Base-by-base conservation (phyloP, 1,284 basidiomycete genomes). In the Rhodofomes roseus region DNA sequence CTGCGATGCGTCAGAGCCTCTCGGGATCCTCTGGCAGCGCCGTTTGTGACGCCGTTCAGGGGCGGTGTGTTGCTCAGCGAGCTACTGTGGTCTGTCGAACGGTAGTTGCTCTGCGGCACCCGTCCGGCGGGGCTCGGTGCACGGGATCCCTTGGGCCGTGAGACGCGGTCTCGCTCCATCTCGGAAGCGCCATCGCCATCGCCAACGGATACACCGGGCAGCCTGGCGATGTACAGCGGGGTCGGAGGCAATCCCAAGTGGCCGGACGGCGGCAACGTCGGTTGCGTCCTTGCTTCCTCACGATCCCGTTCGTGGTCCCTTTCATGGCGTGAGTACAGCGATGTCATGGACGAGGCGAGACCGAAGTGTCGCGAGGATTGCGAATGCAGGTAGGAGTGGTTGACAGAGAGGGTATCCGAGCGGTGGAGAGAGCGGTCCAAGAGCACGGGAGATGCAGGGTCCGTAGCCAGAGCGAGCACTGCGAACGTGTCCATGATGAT, bases 401-500 rank as follows among this genome's bases (percentile, higher is more conserved):
- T n/a, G n/a, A n/a, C n/a, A n/a, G n/a, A n/a, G n/a, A n/a, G n/a
- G n/a, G n/a, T n/a, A n/a, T n/a, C n/a, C n/a, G n/a, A n/a, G n/a
- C n/a, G n/a, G n/a, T n/a, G n/a, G n/a, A n/a, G n/a, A n/a, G n/a
- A n/a, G 68, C 96, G 88, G 64, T 97, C 82, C 54, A 99, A 85
- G 31, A 95, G 84, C 4, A 80, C 73, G 39, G 87, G 87, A 1
- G 89, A 86, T 1, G 96, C 96, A 14, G 95, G 96, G 73, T 98
- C 96, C 39, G 96, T 99, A 22, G 96, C 95, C 56, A 99, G 85
- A 12, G 96, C 96, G 58, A 98, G 86, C 37, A 96, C 96, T 57
- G 96, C 96, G 70, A 99, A 97, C 0, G 95, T 98, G 75, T 98
- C 95, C 95, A 97, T 97, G 75, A 94, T 95, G 60, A 96, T 87